These are phyloP conservation scores for Dryadomyces quercus-mongolicae DNA, from an alignment of 2,329 filamentous ascomycete genomes.

Conservation along the genomic window DNA sequence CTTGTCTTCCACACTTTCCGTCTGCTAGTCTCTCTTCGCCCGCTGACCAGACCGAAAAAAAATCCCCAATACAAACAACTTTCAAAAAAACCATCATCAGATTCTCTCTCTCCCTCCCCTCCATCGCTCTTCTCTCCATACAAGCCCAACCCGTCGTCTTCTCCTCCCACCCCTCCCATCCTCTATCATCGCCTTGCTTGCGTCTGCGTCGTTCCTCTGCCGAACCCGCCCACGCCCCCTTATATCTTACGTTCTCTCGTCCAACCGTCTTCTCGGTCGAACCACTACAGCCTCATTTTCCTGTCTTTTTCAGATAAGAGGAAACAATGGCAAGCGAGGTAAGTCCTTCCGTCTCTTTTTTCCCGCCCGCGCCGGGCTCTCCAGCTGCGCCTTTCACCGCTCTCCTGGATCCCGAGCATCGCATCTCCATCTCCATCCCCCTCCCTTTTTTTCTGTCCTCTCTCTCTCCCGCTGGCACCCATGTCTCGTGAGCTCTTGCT, in stretches of 20 bases:
- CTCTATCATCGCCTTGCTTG: background rate
- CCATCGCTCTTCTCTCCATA: background rate
- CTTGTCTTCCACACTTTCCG: background rate
- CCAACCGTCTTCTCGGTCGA: background rate
- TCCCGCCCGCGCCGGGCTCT: background rate
- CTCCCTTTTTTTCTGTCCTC: no score
- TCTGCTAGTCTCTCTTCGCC: background rate
- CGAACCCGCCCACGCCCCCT: background rate
- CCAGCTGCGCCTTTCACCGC: background rate
- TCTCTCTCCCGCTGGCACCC: no score
- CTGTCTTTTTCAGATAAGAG: slow-evolving; percentile 2
- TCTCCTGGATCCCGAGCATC: background rate
- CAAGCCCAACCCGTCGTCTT: background rate
- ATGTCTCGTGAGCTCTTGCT: background rate
- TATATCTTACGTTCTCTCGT: background rate
- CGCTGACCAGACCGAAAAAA: background rate
- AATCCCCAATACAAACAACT: background rate
- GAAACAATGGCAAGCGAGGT: slow-evolving; percentile 11
- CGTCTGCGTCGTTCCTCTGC: background rate
- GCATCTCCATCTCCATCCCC: no score
- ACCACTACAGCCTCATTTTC: background rate
- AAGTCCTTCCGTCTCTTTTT: background rate
- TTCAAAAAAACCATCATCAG: background rate
- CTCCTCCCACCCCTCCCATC: background rate
- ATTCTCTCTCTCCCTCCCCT: background rate